phyloP scores from a whole-genome alignment of 1,284 basidiomycete species.

The Boletellus deceptivus region DNA sequence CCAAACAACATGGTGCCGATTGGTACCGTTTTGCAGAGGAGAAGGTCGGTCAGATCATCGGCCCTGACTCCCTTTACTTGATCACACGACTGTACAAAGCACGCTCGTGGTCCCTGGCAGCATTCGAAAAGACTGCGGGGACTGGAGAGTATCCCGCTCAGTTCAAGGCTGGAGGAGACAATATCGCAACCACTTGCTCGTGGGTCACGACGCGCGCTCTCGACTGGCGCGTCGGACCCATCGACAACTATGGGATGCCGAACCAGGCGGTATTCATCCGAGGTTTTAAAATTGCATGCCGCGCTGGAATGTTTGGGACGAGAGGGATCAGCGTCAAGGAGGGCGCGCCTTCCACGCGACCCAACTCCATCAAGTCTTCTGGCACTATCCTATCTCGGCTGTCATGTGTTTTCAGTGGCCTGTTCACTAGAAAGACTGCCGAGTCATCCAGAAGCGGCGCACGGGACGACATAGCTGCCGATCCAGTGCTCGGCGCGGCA shows the following conservation, averaged over 20 bases:
- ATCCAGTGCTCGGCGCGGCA: neutral
- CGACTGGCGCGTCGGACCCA: conserved; percentile 10
- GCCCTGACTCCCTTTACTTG: conserved; percentile 15
- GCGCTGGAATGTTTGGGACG: conserved; percentile 1
- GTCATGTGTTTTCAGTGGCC: neutral
- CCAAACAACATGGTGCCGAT: conserved; percentile 1
- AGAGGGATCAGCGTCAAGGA: conserved; percentile 4
- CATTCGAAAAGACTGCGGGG: conserved; percentile 6
- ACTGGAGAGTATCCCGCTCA: conserved; percentile 1
- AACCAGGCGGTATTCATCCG: conserved; percentile 13
- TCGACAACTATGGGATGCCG: neutral
- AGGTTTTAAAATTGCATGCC: conserved; percentile 10
- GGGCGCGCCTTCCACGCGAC: neutral
- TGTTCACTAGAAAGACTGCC: neutral
- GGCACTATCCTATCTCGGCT: neutral
- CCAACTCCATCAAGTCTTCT: neutral
- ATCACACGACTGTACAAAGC: conserved; percentile 15
- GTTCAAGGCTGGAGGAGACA: conserved; percentile 4
- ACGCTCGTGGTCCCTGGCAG: conserved; percentile 15
- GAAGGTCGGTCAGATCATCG: conserved; percentile 6
- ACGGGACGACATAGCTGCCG: neutral
- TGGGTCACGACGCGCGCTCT: conserved; percentile 7
- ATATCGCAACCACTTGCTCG: neutral
- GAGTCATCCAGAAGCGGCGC: neutral
- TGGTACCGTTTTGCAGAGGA: conserved; percentile 18